Percentiles rank a stretch among this genome's conserved stretches.
Evolutionary conservation across 306 rosid genomes (phyloP).

Genomic region (Pueraria montana): DNA sequence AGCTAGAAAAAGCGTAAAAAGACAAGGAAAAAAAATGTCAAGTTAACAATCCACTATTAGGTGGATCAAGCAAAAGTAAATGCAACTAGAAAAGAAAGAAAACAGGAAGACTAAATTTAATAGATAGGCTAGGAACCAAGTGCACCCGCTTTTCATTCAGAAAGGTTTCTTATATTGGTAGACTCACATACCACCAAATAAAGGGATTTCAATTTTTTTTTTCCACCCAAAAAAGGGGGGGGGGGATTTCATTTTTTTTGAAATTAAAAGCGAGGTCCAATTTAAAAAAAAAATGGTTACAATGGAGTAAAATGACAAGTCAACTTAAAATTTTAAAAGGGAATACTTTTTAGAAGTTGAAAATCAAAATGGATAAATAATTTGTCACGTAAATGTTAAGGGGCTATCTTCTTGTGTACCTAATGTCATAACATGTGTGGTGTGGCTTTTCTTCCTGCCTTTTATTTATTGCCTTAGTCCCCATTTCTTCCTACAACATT

Average conservation of each 20-base stretch:
- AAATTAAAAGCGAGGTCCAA: background rate
- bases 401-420: background rate
- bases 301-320: conserved; percentile 16
- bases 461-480: too few relatives aligned
- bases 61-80: background rate
- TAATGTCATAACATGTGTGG: background rate
- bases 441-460: background rate
- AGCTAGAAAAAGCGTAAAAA: background rate
- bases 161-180: background rate
- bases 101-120: too few relatives aligned
- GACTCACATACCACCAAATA: background rate
- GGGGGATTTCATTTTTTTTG: too few relatives aligned
- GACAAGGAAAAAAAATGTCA: background rate
- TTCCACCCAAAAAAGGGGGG: too few relatives aligned
- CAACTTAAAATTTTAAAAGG: background rate
- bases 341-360: background rate
- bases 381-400: background rate
- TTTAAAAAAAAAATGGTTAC: background rate
- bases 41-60: background rate
- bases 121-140: background rate
- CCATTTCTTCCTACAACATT: too few relatives aligned
- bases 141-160: background rate
- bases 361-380: background rate
- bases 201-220: background rate
- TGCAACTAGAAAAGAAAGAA: background rate